Evolutionary conservation across 805 yeast species (phyloP).

Genomic region (Starmerella floricola): DNA sequence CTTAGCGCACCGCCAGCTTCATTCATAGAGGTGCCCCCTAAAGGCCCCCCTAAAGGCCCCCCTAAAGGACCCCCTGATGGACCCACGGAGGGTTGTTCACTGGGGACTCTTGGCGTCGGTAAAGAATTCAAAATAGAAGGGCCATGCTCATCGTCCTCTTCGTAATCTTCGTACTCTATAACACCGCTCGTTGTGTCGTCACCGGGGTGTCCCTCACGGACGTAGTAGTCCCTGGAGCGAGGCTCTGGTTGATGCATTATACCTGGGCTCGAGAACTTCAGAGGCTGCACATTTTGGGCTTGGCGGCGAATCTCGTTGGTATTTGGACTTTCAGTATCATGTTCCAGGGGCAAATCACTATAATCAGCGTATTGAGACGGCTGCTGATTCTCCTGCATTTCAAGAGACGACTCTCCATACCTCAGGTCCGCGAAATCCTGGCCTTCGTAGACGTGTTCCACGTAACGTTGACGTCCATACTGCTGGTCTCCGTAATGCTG

Average conservation of each 20-base stretch:
- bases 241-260: neutral
- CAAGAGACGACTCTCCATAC: too few species aligned
- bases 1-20: too few species aligned
- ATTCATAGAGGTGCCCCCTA: too few species aligned
- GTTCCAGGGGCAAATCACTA: neutral
- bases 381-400: too few species aligned
- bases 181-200: neutral
- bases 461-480: too few species aligned
- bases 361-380: too few species aligned
- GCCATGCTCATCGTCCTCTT: slow-evolving; percentile 6
- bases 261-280: neutral
- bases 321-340: neutral
- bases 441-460: too few species aligned
- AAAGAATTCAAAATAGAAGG: slow-evolving; percentile 14
- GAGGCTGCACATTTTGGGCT: slow-evolving; percentile 11
- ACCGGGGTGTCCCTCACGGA: neutral
- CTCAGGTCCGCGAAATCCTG: too few species aligned
- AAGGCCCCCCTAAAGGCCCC: too few species aligned
- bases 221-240: neutral
- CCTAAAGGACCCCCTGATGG: too few species aligned
- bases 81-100: neutral
- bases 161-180: slow-evolving; percentile 3
- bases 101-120: slow-evolving; percentile 12
- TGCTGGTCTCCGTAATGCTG: too few species aligned
- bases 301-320: slow-evolving; percentile 10